These are phyloP conservation scores for Globisporangium camurandrum DNA, from an alignment of 352 stramenopile species.

Conservation along the genomic window DNA sequence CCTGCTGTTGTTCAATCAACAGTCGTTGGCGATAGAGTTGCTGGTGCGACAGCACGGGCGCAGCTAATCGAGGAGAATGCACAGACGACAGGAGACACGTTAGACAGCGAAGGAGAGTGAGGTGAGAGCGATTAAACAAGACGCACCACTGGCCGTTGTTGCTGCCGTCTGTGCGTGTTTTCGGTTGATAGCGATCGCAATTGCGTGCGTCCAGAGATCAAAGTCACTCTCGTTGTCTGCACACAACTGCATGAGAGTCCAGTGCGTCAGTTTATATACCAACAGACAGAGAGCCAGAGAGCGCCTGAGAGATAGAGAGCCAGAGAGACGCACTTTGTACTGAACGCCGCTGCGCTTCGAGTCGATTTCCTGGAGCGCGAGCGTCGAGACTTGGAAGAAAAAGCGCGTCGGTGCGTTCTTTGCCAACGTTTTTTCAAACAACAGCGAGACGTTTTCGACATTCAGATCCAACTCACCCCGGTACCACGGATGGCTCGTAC, in stretches of 20 bases:
- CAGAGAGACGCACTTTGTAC: constrained; percentile 56
- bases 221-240: constrained; percentile 72
- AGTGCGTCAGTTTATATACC: neutral
- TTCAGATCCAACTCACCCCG: constrained; percentile 72
- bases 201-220: constrained; percentile 70
- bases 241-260: constrained; percentile 32
- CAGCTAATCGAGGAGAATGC: neutral
- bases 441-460: constrained; percentile 58
- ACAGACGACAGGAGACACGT: neutral
- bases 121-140: neutral
- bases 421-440: constrained; percentile 77
- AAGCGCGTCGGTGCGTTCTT: constrained; percentile 71
- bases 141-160: neutral
- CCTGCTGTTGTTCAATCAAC: constrained; percentile 37
- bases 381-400: constrained; percentile 79
- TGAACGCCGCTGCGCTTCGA: constrained; percentile 76
- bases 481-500: constrained; percentile 75
- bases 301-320: no score
- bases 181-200: constrained; percentile 66
- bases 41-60: constrained; percentile 52
- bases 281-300: constrained; percentile 6
- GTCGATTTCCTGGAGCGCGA: constrained; percentile 68
- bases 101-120: neutral
- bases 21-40: constrained; percentile 71
- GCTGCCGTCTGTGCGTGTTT: constrained; percentile 36